Conservation (phyloP, 352 stramenopile species). For the Elongisporangium undulatum region DNA sequence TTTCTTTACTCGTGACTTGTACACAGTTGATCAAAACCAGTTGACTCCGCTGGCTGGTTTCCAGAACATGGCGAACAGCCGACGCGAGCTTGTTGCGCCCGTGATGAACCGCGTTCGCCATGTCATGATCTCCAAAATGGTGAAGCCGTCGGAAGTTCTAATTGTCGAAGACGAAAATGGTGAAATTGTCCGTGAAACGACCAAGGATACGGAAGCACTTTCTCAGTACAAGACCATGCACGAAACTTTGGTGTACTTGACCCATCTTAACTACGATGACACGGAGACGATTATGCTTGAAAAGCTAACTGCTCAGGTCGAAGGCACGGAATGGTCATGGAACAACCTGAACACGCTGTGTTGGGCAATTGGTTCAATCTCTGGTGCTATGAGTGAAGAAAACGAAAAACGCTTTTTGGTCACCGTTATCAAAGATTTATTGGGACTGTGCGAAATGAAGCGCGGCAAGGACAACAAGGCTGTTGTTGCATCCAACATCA, state of each 20-base stretch:
- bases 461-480: slow-evolving; percentile 99
- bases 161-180: slow-evolving; percentile 99
- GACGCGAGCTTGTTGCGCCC: slow-evolving; percentile 63
- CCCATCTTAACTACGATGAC: slow-evolving; percentile 99
- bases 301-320: slow-evolving; percentile 93
- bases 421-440: slow-evolving; percentile 99
- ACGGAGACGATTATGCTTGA: slow-evolving; percentile 99
- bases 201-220: slow-evolving; percentile 98
- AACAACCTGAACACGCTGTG: slow-evolving; percentile 99
- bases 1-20: slow-evolving; percentile 95
- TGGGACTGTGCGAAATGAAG: slow-evolving; percentile 98
- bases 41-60: slow-evolving; percentile 54
- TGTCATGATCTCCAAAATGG: slow-evolving; percentile 99
- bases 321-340: slow-evolving; percentile 90
- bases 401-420: slow-evolving; percentile 99
- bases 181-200: slow-evolving; percentile 95
- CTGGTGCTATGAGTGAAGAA: slow-evolving; percentile 98
- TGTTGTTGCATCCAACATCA: slow-evolving; percentile 99
- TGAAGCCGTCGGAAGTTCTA: slow-evolving; percentile 99
- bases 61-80: slow-evolving; percentile 42
- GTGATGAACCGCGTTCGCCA: slow-evolving; percentile 95
- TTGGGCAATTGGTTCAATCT: slow-evolving; percentile 99
- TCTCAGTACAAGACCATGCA: slow-evolving; percentile 99
- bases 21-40: slow-evolving; percentile 88
- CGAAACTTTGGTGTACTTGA: slow-evolving; percentile 99